A percentile compares a stretch with the other conserved stretches of the same genome.
Conservation (phyloP, 768 basidiomycete genomes). For the Tricholoma bakamatsutake region DNA sequence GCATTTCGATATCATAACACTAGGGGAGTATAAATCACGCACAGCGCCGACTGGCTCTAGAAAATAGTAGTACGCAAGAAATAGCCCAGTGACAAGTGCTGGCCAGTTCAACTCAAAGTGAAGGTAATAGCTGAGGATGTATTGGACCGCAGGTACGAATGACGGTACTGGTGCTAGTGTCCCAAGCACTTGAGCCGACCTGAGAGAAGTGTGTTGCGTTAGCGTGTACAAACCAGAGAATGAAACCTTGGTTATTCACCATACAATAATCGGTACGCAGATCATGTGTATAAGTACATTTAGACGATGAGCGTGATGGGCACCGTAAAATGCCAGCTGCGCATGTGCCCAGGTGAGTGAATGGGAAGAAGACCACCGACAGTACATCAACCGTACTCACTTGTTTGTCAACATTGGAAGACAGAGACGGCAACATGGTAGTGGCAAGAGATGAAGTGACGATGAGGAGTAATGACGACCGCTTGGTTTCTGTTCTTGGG, state of each 20-base stretch:
- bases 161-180: constrained; percentile 44
- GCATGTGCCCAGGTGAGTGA: constrained; percentile 7
- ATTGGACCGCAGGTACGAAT: constrained; percentile 47
- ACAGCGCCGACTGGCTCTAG: constrained; percentile 88
- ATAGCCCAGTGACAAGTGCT: constrained; percentile 50
- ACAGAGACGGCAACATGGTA: constrained; percentile 29
- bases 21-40: constrained; percentile 25
- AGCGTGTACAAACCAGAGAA: background rate
- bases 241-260: constrained; percentile 36
- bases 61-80: constrained; percentile 68
- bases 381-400: constrained; percentile 27
- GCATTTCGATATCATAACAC: too few species aligned
- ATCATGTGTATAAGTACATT: constrained; percentile 85
- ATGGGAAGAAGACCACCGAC: constrained; percentile 1
- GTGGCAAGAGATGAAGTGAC: constrained; percentile 15
- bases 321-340: constrained; percentile 88
- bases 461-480: too few species aligned
- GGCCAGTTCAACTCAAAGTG: constrained; percentile 66
- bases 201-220: constrained; percentile 19
- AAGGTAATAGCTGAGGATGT: constrained; percentile 55
- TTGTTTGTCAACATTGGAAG: constrained; percentile 70
- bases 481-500: too few species aligned
- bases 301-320: constrained; percentile 79
- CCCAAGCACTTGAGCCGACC: constrained; percentile 55
- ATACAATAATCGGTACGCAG: constrained; percentile 79